Evolutionary conservation across 2,329 filamentous ascomycete genomes (phyloP).

Genomic region (Colletotrichum tamarilloi): DNA sequence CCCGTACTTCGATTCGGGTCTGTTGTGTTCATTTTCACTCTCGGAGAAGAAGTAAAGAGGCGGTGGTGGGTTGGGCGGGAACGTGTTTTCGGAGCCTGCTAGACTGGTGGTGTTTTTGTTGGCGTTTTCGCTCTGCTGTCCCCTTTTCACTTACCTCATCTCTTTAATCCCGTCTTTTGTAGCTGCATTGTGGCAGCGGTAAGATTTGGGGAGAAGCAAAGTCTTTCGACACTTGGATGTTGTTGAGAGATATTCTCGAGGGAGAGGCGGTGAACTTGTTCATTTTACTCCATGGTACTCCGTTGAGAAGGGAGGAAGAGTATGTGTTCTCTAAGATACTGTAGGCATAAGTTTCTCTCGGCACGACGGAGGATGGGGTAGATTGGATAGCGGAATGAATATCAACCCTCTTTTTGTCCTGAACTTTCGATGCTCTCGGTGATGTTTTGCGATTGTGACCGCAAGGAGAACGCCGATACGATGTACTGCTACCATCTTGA

Average conservation of each 20-base stretch:
- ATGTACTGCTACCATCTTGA: too few species aligned
- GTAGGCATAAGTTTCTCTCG: neutral
- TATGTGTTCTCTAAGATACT: conserved; percentile 23
- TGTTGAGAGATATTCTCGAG: too few species aligned
- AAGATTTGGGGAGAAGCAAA: neutral
- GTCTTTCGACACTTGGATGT: neutral
- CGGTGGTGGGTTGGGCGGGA: neutral
- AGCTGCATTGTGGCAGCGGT: neutral
- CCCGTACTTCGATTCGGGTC: neutral
- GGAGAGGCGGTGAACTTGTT: too few species aligned
- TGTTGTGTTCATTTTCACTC: neutral
- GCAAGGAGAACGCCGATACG: too few species aligned
- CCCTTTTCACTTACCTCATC: neutral
- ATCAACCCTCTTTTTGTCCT: conserved; percentile 22
- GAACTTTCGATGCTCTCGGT: neutral
- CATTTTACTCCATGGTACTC: too few species aligned
- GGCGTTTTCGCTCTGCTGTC: neutral
- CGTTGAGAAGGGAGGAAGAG: neutral
- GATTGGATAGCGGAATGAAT: conserved; percentile 5
- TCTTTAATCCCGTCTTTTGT: neutral
- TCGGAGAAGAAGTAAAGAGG: neutral
- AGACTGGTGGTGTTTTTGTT: neutral
- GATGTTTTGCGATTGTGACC: too few species aligned
- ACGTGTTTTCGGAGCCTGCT: neutral
- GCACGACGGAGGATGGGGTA: neutral